A percentile compares a stretch with the other conserved stretches of the same genome.
These are phyloP conservation scores for Obelidium mucronatum DNA, from an alignment of 192 early-diverging fungal species.

Conservation along the genomic window DNA sequence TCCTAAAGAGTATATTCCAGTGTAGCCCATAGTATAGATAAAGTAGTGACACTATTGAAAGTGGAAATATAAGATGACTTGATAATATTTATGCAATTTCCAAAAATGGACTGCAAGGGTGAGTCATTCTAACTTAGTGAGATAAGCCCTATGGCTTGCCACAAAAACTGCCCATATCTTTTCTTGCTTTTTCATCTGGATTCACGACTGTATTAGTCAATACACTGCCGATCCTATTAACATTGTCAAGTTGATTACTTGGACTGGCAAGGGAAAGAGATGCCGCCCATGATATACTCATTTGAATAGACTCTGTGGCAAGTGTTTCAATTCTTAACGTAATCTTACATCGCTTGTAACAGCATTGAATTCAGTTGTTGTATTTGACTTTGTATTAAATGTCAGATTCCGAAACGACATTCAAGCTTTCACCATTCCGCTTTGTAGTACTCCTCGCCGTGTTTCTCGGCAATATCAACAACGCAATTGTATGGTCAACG, in stretches of 20 bases:
- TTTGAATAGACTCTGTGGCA: too few species aligned
- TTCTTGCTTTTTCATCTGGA: too few species aligned
- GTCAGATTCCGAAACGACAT: neutral
- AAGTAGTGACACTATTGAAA: neutral
- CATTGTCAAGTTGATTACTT: neutral
- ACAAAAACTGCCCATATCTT: too few species aligned
- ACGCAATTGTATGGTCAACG: constrained; percentile 26
- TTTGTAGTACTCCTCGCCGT: constrained; percentile 5
- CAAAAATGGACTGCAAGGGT: neutral
- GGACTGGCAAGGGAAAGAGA: neutral
- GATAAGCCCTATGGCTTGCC: too few species aligned
- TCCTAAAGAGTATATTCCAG: constrained; percentile 33
- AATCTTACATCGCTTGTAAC: too few species aligned
- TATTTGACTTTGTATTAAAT: neutral
- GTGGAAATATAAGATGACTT: neutral
- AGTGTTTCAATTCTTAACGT: too few species aligned
- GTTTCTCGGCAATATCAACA: constrained; percentile 18
- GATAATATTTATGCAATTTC: neutral
- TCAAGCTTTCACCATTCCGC: constrained; percentile 9
- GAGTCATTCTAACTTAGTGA: too few species aligned
- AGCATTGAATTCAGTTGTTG: neutral
- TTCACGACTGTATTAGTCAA: too few species aligned
- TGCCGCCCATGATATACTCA: too few species aligned
- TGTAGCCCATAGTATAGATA: constrained; percentile 6
- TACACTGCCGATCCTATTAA: too few species aligned